Evolutionary conservation across 2,329 filamentous ascomycete species (phyloP).

Genomic region (Claviceps sp.): DNA sequence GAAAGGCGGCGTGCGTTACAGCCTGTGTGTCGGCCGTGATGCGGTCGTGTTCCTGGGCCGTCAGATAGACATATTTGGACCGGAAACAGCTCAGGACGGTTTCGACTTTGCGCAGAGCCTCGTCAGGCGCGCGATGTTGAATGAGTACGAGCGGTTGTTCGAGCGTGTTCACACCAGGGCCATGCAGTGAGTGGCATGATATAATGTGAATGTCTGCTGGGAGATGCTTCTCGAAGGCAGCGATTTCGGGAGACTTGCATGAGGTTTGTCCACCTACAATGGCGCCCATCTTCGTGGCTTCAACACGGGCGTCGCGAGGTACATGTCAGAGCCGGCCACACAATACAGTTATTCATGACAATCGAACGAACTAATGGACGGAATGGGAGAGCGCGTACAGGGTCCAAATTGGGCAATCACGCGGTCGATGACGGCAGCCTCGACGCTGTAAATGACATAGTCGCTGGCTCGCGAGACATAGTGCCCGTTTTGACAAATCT

Average conservation of each 20-base stretch:
- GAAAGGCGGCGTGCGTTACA: conserved; percentile 91
- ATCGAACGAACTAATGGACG: not conserved
- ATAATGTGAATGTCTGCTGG: conserved; percentile 84
- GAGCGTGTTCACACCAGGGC: conserved; percentile 74
- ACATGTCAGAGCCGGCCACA: conserved; percentile 3
- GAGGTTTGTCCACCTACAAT: conserved; percentile 97
- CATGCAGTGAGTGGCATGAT: conserved; percentile 92
- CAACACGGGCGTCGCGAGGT: not conserved
- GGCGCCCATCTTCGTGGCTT: conserved; percentile 86
- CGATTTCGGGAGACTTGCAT: conserved; percentile 93
- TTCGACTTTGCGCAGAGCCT: conserved; percentile 66
- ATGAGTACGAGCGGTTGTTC: conserved; percentile 90
- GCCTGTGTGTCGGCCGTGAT: conserved; percentile 98
- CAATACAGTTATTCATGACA: not conserved
- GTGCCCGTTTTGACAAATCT: conserved; percentile 88
- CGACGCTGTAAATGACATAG: conserved; percentile 97
- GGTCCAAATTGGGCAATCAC: conserved; percentile 85
- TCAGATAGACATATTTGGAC: conserved; percentile 78
- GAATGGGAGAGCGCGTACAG: conserved; percentile 42
- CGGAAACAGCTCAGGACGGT: conserved; percentile 67
- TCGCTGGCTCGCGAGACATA: conserved; percentile 92
- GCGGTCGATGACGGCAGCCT: conserved; percentile 77
- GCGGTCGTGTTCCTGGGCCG: conserved; percentile 78
- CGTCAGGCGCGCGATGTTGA: conserved; percentile 73
- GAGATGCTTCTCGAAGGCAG: conserved; percentile 79